These are phyloP conservation scores for Irineochytrium annulatum DNA, from an alignment of 192 early-diverging fungal genomes.

Conservation along the genomic window DNA sequence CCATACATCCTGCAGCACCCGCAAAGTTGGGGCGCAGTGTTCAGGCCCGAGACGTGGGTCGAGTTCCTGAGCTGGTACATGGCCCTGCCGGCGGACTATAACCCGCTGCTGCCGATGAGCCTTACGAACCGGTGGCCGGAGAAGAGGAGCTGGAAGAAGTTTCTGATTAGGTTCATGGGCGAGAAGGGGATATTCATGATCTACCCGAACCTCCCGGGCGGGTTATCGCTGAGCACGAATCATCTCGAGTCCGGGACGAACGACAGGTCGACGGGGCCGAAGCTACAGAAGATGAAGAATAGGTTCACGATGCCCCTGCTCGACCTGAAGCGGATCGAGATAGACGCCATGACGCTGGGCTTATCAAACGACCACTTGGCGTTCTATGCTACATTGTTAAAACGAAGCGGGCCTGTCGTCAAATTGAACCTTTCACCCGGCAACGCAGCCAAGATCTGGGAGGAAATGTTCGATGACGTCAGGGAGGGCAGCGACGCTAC, in stretches of 20 bases:
- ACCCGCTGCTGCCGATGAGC: slow-evolving; percentile 17
- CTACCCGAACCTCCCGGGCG: slow-evolving; percentile 22
- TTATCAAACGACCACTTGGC: not conserved
- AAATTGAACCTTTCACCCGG: not conserved
- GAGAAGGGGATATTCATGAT: slow-evolving; percentile 17
- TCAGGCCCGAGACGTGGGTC: slow-evolving; percentile 17
- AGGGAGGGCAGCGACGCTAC: not conserved
- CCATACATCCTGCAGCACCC: slow-evolving; percentile 26
- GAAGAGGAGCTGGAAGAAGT: slow-evolving; percentile 22
- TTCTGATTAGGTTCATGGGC: slow-evolving; percentile 21
- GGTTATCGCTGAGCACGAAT: slow-evolving; percentile 19
- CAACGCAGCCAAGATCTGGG: not conserved
- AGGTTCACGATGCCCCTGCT: slow-evolving; percentile 20
- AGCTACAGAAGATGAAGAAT: slow-evolving; percentile 5
- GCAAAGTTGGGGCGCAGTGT: slow-evolving; percentile 28
- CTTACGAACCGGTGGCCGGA: slow-evolving; percentile 24
- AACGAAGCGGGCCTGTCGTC: not conserved
- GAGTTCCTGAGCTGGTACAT: slow-evolving; percentile 21
- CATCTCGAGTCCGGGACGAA: slow-evolving; percentile 23
- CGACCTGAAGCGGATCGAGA: slow-evolving; percentile 9
- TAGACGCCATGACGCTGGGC: not conserved
- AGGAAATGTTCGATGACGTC: not conserved
- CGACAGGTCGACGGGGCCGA: slow-evolving; percentile 8
- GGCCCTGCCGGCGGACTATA: slow-evolving; percentile 4
- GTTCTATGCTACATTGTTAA: too few relatives aligned